Conservation (phyloP, 2,329 filamentous ascomycete genomes). For the Cytospora piceae region DNA sequence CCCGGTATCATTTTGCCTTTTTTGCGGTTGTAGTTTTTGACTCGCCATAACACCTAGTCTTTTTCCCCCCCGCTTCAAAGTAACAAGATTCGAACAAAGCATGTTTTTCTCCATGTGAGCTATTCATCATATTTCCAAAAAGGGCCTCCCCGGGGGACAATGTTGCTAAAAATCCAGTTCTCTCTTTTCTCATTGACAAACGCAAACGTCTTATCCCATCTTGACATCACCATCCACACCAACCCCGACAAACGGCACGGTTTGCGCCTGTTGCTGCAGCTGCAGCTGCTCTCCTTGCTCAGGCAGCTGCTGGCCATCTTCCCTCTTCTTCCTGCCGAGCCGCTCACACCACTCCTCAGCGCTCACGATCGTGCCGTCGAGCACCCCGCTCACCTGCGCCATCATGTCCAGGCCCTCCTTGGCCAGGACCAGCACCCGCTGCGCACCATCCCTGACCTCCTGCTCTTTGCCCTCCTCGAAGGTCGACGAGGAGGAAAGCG, state of each 20-base stretch:
- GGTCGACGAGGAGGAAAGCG: slow-evolving; percentile 36
- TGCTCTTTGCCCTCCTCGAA: slow-evolving; percentile 42
- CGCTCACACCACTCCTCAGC: slow-evolving; percentile 91
- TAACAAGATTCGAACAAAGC: background rate
- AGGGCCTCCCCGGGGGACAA: slow-evolving; percentile 5
- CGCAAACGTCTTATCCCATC: slow-evolving; percentile 25
- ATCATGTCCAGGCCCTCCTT: slow-evolving; percentile 95
- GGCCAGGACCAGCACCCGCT: slow-evolving; percentile 81
- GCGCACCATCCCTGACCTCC: slow-evolving; percentile 61
- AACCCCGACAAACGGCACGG: slow-evolving; percentile 25
- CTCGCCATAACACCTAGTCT: background rate
- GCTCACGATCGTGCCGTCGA: slow-evolving; percentile 86
- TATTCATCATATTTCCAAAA: slow-evolving; percentile 7
- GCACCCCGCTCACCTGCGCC: slow-evolving; percentile 82
- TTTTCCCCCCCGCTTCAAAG: background rate
- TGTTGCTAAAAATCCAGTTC: slow-evolving; percentile 3
- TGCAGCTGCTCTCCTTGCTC: slow-evolving; percentile 33
- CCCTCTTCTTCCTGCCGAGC: slow-evolving; percentile 58
- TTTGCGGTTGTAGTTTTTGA: background rate
- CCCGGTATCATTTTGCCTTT: background rate
- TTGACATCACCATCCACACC: slow-evolving; percentile 30
- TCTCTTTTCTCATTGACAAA: background rate
- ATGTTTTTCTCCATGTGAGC: background rate
- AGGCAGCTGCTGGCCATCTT: slow-evolving; percentile 36
- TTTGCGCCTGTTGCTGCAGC: slow-evolving; percentile 28